Percentiles rank a stretch among this genome's conserved stretches.
Evolutionary conservation across 352 stramenopile genomes (phyloP).

Genomic region (Globisporangium sylvaticum): DNA sequence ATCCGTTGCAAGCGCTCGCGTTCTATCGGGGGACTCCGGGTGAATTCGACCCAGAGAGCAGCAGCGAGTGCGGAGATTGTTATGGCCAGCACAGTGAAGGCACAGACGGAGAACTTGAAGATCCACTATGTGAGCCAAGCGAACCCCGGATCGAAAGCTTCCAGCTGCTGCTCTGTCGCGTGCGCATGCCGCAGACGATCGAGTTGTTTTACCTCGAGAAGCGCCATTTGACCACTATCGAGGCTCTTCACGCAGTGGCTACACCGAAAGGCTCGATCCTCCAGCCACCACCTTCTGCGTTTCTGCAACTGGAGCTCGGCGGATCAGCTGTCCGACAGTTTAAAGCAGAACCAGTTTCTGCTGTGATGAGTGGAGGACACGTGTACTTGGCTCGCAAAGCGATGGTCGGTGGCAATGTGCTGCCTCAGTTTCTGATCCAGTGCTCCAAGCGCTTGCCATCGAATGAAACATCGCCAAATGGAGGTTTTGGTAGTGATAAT

Average conservation of each 20-base stretch:
- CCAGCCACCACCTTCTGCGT: conserved; percentile 25
- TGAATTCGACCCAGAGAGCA: conserved; percentile 21
- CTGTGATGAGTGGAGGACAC: conserved; percentile 14
- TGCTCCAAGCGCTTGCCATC: conserved; percentile 20
- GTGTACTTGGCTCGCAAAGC: conserved; percentile 30
- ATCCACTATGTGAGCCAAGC: not conserved
- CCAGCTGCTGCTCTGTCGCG: conserved; percentile 38
- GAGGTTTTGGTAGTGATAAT: not conserved
- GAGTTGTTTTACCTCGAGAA: conserved; percentile 30
- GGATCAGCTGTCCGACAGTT: not conserved
- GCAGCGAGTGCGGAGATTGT: not conserved
- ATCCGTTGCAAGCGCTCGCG: conserved; percentile 23
- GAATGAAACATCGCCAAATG: not conserved
- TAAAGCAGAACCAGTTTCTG: not conserved
- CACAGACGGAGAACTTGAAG: not conserved
- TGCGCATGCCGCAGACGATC: conserved; percentile 31
- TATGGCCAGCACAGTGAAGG: not conserved
- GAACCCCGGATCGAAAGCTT: conserved; percentile 23
- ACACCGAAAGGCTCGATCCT: conserved; percentile 22
- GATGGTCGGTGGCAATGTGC: conserved; percentile 18
- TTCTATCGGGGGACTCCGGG: conserved; percentile 29
- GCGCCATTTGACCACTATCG: conserved; percentile 16
- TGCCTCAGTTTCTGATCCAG: conserved; percentile 39
- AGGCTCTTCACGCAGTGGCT: conserved; percentile 19
- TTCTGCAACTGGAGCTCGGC: conserved; percentile 32